phyloP scores from a whole-genome alignment of 2,329 filamentous ascomycete species.

The Penicillium sp. region DNA sequence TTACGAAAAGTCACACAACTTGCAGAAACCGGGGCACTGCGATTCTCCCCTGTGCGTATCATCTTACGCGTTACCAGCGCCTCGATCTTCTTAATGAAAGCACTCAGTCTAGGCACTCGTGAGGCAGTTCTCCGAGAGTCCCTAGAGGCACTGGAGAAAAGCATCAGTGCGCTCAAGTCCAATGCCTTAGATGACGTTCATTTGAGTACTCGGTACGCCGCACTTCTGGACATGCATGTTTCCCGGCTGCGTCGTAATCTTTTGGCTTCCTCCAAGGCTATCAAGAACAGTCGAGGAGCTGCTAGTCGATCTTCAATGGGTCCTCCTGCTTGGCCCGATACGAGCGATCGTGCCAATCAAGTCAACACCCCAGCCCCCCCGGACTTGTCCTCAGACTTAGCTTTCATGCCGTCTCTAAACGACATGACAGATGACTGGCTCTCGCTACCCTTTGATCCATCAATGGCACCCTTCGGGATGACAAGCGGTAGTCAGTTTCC shows the following conservation, averaged over 20 bases:
- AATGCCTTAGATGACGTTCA: slow-evolving; percentile 55
- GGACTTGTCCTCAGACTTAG: slow-evolving; percentile 27
- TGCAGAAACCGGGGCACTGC: slow-evolving; percentile 47
- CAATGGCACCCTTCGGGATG: slow-evolving; percentile 46
- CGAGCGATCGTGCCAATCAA: slow-evolving; percentile 20
- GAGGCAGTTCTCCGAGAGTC: slow-evolving; percentile 51
- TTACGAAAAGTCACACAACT: slow-evolving; percentile 52
- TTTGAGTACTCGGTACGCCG: slow-evolving; percentile 52
- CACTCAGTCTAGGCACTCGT: slow-evolving; percentile 50
- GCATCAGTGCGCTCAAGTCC: slow-evolving; percentile 49
- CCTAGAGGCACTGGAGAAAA: slow-evolving; percentile 49
- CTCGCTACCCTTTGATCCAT: slow-evolving; percentile 44
- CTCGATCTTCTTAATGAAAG: slow-evolving; percentile 56
- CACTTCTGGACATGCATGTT: slow-evolving; percentile 49
- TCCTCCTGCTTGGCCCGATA: slow-evolving; percentile 28
- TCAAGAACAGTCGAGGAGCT: slow-evolving; percentile 27
- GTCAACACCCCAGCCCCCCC: slow-evolving; percentile 24
- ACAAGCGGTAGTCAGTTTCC: slow-evolving; percentile 39
- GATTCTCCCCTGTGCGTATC: slow-evolving; percentile 55
- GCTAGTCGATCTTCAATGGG: slow-evolving; percentile 32
- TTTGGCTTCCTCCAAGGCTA: slow-evolving; percentile 33
- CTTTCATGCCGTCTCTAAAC: slow-evolving; percentile 31
- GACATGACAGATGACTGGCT: slow-evolving; percentile 43
- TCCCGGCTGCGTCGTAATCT: slow-evolving; percentile 42
- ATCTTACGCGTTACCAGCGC: slow-evolving; percentile 56